phyloP scores from a whole-genome alignment of 2,329 filamentous ascomycete genomes.

The Colletotrichum theobromicola region DNA sequence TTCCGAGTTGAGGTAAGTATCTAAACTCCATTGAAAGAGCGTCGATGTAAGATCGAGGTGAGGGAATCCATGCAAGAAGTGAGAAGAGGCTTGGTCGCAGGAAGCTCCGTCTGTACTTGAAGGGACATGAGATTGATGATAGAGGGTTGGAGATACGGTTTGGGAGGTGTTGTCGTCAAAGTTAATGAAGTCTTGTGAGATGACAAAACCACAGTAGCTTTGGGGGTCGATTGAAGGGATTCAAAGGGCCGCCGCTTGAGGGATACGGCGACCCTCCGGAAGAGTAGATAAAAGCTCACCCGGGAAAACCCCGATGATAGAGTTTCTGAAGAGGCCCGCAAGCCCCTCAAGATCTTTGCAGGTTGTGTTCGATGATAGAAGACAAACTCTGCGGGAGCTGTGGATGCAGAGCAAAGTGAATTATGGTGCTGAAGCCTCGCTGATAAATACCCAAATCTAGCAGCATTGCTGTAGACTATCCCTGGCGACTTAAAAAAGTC shows the following conservation, averaged over 20 bases:
- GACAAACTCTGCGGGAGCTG: not conserved
- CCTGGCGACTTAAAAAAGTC: not conserved
- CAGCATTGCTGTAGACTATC: not conserved
- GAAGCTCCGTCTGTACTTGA: not conserved
- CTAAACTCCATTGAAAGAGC: not conserved
- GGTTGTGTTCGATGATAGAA: fast-evolving
- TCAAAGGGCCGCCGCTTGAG: not conserved
- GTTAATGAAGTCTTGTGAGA: not conserved
- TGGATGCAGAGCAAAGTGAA: fast-evolving
- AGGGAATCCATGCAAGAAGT: not conserved
- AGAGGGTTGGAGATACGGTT: not conserved
- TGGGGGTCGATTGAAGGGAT: not conserved
- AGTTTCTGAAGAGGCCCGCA: not conserved
- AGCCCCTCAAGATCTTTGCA: not conserved
- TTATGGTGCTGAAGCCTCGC: not conserved
- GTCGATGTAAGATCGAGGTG: not conserved
- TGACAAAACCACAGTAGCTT: not conserved
- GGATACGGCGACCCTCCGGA: not conserved
- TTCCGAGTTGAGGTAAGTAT: not conserved
- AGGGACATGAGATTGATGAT: not conserved
- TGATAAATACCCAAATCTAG: not conserved
- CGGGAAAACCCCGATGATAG: fast-evolving
- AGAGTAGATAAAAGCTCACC: not conserved
- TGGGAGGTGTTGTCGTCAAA: not conserved
- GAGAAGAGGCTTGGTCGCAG: not conserved